These are phyloP conservation scores for Beauveria australis DNA, from an alignment of 2,329 filamentous ascomycete genomes.

Conservation along the genomic window DNA sequence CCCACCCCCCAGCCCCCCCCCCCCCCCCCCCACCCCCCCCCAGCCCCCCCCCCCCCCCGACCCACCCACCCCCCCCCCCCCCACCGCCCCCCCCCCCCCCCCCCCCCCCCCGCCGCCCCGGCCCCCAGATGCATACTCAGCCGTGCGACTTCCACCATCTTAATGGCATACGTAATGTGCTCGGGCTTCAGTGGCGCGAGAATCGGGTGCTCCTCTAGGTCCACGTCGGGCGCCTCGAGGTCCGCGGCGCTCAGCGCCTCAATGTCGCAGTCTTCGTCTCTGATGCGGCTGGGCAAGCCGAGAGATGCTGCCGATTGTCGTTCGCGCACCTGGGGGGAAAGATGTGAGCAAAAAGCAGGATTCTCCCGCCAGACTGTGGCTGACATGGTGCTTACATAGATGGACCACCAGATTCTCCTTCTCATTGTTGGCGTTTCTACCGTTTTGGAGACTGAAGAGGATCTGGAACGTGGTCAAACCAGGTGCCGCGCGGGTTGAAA, in stretches of 20 bases:
- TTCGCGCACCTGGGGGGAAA: slow-evolving; percentile 23
- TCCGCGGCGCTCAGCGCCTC: slow-evolving; percentile 25
- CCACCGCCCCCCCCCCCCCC: no score
- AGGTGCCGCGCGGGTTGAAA: no score
- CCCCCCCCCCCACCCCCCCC: no score
- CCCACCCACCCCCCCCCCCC: no score
- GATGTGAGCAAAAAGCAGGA: slow-evolving; percentile 9
- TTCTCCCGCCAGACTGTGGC: background rate
- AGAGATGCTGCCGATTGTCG: slow-evolving; percentile 29
- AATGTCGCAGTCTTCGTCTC: slow-evolving; percentile 32
- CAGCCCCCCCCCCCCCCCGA: no score
- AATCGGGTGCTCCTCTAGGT: slow-evolving; percentile 14
- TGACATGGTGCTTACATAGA: slow-evolving; percentile 38
- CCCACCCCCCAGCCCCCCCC: no score
- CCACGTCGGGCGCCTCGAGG: slow-evolving; percentile 22
- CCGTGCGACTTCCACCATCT: slow-evolving; percentile 30
- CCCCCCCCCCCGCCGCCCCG: no score
- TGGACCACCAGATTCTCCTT: slow-evolving; percentile 45
- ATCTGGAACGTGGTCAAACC: slow-evolving; percentile 10
- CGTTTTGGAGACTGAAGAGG: slow-evolving; percentile 21
- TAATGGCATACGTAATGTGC: slow-evolving; percentile 27
- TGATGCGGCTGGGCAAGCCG: slow-evolving; percentile 28
- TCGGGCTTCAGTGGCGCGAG: slow-evolving; percentile 24
- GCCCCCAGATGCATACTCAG: slow-evolving; percentile 21
- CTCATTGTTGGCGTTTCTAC: slow-evolving; percentile 26